Evolutionary conservation across 164 flowering plant species (phyloP).

Genomic region (Aristolochia californica): DNA sequence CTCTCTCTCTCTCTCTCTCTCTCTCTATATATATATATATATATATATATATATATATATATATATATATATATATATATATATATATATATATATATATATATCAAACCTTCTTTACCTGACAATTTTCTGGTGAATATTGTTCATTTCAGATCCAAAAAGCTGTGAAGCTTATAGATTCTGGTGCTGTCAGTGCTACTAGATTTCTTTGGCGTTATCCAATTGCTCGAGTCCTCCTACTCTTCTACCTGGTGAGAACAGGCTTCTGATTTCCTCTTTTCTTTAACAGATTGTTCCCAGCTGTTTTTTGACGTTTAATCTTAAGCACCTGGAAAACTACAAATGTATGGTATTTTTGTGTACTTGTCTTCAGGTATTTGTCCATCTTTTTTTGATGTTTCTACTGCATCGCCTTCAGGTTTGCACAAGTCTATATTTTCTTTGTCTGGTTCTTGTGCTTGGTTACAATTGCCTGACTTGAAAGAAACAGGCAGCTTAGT

Average conservation of each 20-base stretch:
- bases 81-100: too few relatives aligned
- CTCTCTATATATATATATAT: neutral
- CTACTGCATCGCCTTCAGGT: constrained; percentile 97
- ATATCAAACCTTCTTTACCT: too few relatives aligned
- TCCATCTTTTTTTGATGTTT: constrained; percentile 94
- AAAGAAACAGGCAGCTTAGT: too few relatives aligned
- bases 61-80: too few relatives aligned
- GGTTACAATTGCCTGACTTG: neutral
- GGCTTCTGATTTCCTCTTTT: neutral
- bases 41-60: neutral
- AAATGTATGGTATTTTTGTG: too few relatives aligned
- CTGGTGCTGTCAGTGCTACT: constrained; percentile 94
- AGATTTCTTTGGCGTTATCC: constrained; percentile 98
- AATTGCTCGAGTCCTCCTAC: constrained; percentile 65
- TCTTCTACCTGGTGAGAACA: constrained; percentile 65
- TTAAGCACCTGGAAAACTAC: too few relatives aligned
- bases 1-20: too few relatives aligned
- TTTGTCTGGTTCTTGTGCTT: neutral
- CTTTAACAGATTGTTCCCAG: neutral
- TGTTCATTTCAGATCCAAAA: too few relatives aligned
- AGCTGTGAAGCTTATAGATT: constrained; percentile 85
- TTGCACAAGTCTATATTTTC: constrained; percentile 3
- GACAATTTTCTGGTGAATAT: too few relatives aligned
- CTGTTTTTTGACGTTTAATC: too few relatives aligned
- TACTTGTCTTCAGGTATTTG: constrained; percentile 71